These are phyloP conservation scores for Vitis riparia DNA, from an alignment of 164 flowering plant species.

Conservation along the genomic window DNA sequence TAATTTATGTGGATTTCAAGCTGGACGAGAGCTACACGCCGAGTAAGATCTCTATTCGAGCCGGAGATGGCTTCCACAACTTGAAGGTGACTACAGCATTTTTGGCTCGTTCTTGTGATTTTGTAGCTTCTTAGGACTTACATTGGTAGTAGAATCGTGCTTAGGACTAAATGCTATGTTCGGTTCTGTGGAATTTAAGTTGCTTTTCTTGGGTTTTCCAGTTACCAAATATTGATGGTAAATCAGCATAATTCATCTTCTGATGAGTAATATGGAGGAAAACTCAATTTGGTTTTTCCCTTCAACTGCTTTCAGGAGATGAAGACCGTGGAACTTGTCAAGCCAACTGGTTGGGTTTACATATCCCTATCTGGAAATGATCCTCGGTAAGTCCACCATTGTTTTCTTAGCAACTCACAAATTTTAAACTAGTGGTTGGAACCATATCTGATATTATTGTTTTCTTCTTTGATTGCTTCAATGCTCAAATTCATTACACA, in stretches of 20 bases:
- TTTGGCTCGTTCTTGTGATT: neutral
- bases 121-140: neutral
- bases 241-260: no score
- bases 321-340: slow-evolving; percentile 76
- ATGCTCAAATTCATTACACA: neutral
- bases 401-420: neutral
- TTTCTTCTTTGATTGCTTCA: neutral
- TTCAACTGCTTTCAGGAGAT: slow-evolving; percentile 59
- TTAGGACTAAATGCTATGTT: no score
- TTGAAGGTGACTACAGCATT: slow-evolving; percentile 55
- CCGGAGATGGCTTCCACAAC: slow-evolving; percentile 96
- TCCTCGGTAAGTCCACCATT: slow-evolving; percentile 59
- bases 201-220: no score
- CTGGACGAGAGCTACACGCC: slow-evolving; percentile 94
- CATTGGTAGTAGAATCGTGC: no score
- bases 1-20: slow-evolving; percentile 90
- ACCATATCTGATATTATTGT: neutral
- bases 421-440: no score
- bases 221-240: no score
- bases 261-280: no score
- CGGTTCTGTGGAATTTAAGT: no score
- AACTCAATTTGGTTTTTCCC: slow-evolving; percentile 4
- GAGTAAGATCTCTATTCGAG: slow-evolving; percentile 69
- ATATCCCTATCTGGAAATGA: slow-evolving; percentile 85
- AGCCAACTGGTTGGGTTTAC: slow-evolving; percentile 89